phyloP scores from a whole-genome alignment of 345 rosid genomes.

The Luvunga scandens region DNA sequence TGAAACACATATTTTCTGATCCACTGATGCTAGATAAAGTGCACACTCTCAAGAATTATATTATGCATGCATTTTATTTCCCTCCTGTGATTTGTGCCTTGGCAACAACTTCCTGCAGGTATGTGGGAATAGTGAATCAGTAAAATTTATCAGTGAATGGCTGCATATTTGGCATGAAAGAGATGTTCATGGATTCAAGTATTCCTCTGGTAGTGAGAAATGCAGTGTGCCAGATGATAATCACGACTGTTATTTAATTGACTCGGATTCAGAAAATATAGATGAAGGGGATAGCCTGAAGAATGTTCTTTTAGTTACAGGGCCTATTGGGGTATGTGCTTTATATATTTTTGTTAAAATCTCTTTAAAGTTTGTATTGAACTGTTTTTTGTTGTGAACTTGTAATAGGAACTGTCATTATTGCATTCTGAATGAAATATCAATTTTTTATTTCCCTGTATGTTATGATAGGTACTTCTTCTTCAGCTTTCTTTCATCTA shows the following conservation, averaged over 20 bases:
- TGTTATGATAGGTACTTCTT: neutral
- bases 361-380: neutral
- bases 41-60: neutral
- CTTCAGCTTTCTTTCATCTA: neutral
- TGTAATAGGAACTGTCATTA: neutral
- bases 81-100: neutral
- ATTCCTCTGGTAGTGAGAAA: constrained; percentile 29
- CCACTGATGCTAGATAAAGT: neutral
- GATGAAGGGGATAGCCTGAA: constrained; percentile 47
- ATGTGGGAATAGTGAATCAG: constrained; percentile 84
- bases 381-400: constrained; percentile 2
- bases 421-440: neutral
- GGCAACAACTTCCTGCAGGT: constrained; percentile 46
- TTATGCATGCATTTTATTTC: neutral
- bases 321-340: constrained; percentile 67
- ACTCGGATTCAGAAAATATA: constrained; percentile 60
- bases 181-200: constrained; percentile 39
- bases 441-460: neutral
- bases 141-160: constrained; percentile 77
- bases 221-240: constrained; percentile 41
- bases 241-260: constrained; percentile 36
- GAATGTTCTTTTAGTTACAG: constrained; percentile 78
- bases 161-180: constrained; percentile 62
- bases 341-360: constrained; percentile 14
- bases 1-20: constrained; percentile 12